Evolutionary conservation across 78 protist species (phyloP), one percentile per base, ranked within the genome.

Genomic region (Goniomonas avonlea): DNA sequence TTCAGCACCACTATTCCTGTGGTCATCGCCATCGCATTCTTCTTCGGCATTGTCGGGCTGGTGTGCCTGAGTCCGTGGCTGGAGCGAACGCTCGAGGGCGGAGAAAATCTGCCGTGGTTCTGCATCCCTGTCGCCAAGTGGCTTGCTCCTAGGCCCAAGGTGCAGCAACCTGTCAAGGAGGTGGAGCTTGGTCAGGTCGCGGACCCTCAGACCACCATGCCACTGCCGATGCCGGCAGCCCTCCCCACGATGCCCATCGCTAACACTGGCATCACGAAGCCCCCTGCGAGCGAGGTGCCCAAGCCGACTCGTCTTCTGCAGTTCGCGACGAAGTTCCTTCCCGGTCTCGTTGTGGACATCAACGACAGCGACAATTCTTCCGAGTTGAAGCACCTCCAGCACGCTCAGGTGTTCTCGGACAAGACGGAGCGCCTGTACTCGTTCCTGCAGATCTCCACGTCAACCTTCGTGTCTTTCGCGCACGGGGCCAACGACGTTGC

Each of bases 401-500:
- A n/a, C n/a, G n/a, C n/a, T n/a, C n/a, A n/a, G n/a, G n/a, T n/a
- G n/a, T n/a, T n/a, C n/a, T n/a, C n/a, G n/a, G n/a, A n/a, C 29
- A 41, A 41, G 47, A 41, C 65, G 25, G 60, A 74, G 47, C 65
- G 9, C 59, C 35, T 53, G 29, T 74, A 20, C 43, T 1, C 5
- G 9, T 82, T 25, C 56, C 38, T 47, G 23, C 84, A 79, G 79
- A 48, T 85, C 23, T 3, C 37, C 20, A 65, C 84, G 1, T 37
- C 66, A 20, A 9, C 38, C 18, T 47, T 73, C 5, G 56, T 32
- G 3, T 63, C 84, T 5, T 40, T 85, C 37, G 82, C 83, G 11
- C 84, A 79, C 77, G 88, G 88, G 7, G 63, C 82, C 59, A 79
- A 79, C 53, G 84, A 85, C 48, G 78, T 79, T 7, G 77, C 79